Conservation (phyloP, 495 filamentous ascomycete genomes). For the Glonium stellatum region DNA sequence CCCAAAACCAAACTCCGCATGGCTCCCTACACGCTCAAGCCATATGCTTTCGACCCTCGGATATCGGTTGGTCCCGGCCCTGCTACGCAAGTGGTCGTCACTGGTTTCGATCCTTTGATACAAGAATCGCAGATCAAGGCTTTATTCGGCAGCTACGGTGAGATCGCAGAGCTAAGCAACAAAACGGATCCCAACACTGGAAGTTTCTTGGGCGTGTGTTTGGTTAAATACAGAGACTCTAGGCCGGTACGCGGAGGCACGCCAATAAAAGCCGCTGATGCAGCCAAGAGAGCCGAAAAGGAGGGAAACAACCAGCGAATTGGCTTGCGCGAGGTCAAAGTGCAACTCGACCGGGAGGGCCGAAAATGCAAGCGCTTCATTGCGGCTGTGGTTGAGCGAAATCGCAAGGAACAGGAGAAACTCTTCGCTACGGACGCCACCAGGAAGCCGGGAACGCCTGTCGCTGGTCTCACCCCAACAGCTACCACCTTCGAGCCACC, state of each 20-base stretch:
- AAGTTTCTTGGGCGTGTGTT: conserved; percentile 84
- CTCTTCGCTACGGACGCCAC: conserved; percentile 14
- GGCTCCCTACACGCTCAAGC: conserved; percentile 69
- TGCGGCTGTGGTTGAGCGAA: conserved; percentile 59
- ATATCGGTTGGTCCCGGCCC: conserved; percentile 85
- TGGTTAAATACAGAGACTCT: conserved; percentile 78
- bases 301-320: conserved; percentile 63
- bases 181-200: conserved; percentile 89
- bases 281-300: conserved; percentile 70
- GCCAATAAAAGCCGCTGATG: conserved; percentile 58
- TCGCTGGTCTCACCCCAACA: conserved; percentile 43
- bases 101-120: conserved; percentile 85
- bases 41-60: conserved; percentile 68
- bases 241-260: conserved; percentile 44
- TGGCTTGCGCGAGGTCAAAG: conserved; percentile 63
- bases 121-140: conserved; percentile 70
- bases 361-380: conserved; percentile 68
- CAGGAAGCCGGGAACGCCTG: conserved; percentile 29
- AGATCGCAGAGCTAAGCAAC: conserved; percentile 81
- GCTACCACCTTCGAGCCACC: conserved; percentile 46
- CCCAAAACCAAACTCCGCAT: conserved; percentile 64
- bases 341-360: conserved; percentile 84
- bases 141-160: conserved; percentile 78
- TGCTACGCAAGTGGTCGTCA: conserved; percentile 80
- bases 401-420: conserved; percentile 45